Evolutionary conservation across 176 grass and related monocot genomes (phyloP).

Genomic region (Poa annua): DNA sequence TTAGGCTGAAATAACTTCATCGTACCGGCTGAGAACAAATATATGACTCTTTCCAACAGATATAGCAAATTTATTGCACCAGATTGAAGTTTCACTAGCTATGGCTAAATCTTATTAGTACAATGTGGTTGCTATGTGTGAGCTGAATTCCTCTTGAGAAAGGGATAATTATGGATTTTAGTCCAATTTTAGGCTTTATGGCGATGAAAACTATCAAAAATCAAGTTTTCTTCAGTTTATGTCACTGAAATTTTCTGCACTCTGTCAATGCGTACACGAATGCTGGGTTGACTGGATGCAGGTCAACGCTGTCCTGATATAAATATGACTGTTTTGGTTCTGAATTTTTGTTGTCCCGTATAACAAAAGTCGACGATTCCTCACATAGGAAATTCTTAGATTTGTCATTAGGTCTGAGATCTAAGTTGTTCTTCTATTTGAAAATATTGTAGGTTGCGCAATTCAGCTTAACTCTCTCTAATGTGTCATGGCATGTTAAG

Average conservation of each 20-base stretch:
- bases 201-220: not conserved
- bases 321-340: not conserved
- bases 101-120: not conserved
- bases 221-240: not conserved
- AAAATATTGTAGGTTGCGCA: not conserved
- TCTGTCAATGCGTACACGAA: not conserved
- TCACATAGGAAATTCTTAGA: not conserved
- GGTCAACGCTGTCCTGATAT: not conserved
- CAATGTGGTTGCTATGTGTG: not conserved
- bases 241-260: not conserved
- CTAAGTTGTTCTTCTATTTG: not conserved
- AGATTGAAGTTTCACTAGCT: not conserved
- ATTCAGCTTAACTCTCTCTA: not conserved
- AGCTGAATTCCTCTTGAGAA: not conserved
- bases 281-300: not conserved
- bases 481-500: not conserved
- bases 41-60: not conserved
- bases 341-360: not conserved
- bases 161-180: not conserved
- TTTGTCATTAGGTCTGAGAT: not conserved
- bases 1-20: not conserved
- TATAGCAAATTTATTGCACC: not conserved
- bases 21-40: not conserved
- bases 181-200: not conserved
- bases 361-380: not conserved